Evolutionary conservation across 331 rosid species (phyloP).

Genomic region (Prunus yedoensis): DNA sequence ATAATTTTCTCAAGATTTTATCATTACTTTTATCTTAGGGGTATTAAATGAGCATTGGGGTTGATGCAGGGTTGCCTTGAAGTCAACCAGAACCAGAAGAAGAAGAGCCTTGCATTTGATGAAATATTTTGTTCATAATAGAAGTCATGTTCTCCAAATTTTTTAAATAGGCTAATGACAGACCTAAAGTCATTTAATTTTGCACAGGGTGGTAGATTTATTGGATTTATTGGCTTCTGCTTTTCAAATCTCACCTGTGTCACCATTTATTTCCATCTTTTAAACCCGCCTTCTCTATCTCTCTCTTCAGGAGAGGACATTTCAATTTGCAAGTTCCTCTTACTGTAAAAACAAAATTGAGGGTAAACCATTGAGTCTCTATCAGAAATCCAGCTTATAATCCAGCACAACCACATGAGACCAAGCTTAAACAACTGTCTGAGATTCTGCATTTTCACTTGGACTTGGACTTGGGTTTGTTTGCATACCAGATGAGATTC

Average conservation of each 20-base stretch:
- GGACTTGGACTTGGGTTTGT: no score
- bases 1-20: slow-evolving; percentile 21
- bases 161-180: slow-evolving; percentile 7
- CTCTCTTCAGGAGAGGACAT: not conserved
- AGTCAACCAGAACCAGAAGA: slow-evolving; percentile 42
- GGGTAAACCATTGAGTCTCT: slow-evolving; percentile 23
- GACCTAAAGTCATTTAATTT: slow-evolving; percentile 32
- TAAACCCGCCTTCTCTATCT: not conserved
- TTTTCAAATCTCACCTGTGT: slow-evolving; percentile 28
- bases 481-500: slow-evolving; percentile 15
- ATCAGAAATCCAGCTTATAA: slow-evolving; percentile 15
- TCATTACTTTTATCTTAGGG: slow-evolving; percentile 13
- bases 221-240: not conserved
- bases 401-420: slow-evolving; percentile 10
- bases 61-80: slow-evolving; percentile 43
- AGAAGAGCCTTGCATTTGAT: slow-evolving; percentile 32
- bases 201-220: slow-evolving; percentile 18
- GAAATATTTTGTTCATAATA: not conserved
- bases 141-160: not conserved
- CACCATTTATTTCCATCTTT: slow-evolving; percentile 33
- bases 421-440: slow-evolving; percentile 7
- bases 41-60: slow-evolving; percentile 45
- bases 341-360: slow-evolving; percentile 6
- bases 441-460: slow-evolving; percentile 4
- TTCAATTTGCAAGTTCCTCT: slow-evolving; percentile 32